Percentiles rank a stretch among this genome's conserved stretches.
Evolutionary conservation across 306 rosid genomes (phyloP).

Genomic region (Ceratonia siliqua): DNA sequence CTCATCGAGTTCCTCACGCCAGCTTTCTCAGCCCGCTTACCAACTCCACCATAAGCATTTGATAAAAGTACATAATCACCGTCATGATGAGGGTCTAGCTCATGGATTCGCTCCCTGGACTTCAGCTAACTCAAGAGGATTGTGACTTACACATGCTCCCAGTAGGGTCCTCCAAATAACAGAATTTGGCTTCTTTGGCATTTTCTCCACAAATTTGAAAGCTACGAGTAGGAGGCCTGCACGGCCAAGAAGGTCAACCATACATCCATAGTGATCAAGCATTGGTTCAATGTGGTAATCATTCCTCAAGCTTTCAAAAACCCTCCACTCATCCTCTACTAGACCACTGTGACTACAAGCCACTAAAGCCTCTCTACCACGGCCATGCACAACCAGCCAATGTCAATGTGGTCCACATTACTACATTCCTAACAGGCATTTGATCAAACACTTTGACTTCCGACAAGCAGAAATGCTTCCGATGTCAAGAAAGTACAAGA

Average conservation of each 20-base stretch:
- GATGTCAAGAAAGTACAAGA: too few relatives aligned
- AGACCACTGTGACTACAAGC: conserved; percentile 71
- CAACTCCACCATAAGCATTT: conserved; percentile 59
- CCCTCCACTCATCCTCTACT: conserved; percentile 51
- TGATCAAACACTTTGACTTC: conserved; percentile 50
- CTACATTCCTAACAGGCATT: conserved; percentile 51
- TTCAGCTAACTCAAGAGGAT: conserved; percentile 53
- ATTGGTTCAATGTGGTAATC: conserved; percentile 43
- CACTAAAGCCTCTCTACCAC: conserved; percentile 58
- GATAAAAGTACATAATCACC: conserved; percentile 68
- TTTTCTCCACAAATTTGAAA: conserved; percentile 53
- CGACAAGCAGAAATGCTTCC: too few relatives aligned
- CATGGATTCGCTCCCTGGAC: conserved; percentile 44
- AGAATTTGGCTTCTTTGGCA: conserved; percentile 53
- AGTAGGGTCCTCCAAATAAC: conserved; percentile 71
- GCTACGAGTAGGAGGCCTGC: conserved; percentile 57
- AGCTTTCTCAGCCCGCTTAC: conserved; percentile 57
- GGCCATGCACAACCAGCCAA: conserved; percentile 61
- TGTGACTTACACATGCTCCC: conserved; percentile 63
- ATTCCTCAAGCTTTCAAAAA: conserved; percentile 44
- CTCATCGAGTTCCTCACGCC: conserved; percentile 52
- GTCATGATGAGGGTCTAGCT: conserved; percentile 54
- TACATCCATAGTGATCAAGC: conserved; percentile 69
- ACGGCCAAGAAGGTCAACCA: conserved; percentile 69
- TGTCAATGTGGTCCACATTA: conserved; percentile 57